phyloP scores from a whole-genome alignment of 2,329 filamentous ascomycete genomes.

The Calonectria montana region DNA sequence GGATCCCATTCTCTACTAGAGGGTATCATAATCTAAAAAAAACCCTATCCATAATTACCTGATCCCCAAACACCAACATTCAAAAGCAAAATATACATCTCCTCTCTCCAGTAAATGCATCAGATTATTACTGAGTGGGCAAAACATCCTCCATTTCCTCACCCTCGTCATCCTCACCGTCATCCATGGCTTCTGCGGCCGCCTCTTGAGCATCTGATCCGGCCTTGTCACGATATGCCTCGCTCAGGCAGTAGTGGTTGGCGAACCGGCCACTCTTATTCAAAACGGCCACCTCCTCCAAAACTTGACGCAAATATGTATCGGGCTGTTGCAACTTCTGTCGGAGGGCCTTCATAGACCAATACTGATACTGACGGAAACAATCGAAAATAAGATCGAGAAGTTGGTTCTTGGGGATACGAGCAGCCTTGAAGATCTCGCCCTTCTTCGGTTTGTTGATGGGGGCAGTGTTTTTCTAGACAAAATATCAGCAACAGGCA shows the following conservation, averaged over 20 bases:
- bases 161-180: conserved; percentile 75
- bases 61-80: conserved; percentile 22
- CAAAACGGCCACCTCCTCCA: conserved; percentile 85
- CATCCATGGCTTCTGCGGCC: conserved; percentile 67
- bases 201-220: conserved; percentile 62
- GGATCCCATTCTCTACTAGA: conserved; percentile 29
- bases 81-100: conserved; percentile 10
- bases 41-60: conserved; percentile 30
- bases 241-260: conserved; percentile 86
- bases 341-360: conserved; percentile 91
- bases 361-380: conserved; percentile 90
- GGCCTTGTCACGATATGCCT: conserved; percentile 56
- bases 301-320: conserved; percentile 86
- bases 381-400: conserved; percentile 85
- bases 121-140: conserved; percentile 34
- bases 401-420: conserved; percentile 89
- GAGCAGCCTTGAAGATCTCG: conserved; percentile 84
- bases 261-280: conserved; percentile 87
- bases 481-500: conserved; percentile 33
- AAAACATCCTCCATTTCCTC: conserved; percentile 86
- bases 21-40: conserved; percentile 45
- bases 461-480: conserved; percentile 64
- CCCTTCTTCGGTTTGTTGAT: conserved; percentile 69
- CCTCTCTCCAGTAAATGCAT: not conserved
- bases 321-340: conserved; percentile 86